A percentile compares a stretch with the other conserved stretches of the same genome.
These are phyloP conservation scores for Torulaspora pretoriensis DNA, from an alignment of 1,139 yeast species.

Conservation along the genomic window DNA sequence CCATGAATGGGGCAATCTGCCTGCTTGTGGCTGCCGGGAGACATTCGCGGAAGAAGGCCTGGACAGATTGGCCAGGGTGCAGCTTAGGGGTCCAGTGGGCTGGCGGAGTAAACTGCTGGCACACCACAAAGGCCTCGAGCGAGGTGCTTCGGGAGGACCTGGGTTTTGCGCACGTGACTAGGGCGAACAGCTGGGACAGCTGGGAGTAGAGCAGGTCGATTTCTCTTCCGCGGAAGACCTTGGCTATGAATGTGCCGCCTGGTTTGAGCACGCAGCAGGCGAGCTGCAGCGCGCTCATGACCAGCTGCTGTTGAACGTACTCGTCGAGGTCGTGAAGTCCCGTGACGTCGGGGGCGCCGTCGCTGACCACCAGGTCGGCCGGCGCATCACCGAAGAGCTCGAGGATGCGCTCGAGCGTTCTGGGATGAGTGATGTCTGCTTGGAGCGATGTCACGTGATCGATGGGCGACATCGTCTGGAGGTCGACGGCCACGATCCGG, in stretches of 20 bases:
- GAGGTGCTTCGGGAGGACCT: conserved; percentile 92
- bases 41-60: conserved; percentile 72
- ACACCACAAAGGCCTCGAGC: conserved; percentile 87
- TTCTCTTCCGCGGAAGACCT: conserved; percentile 92
- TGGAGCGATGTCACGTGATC: conserved; percentile 83
- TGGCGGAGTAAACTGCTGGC: conserved; percentile 80
- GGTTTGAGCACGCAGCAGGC: conserved; percentile 83
- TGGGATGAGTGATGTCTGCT: conserved; percentile 96
- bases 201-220: conserved; percentile 89
- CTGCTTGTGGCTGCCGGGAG: conserved; percentile 62
- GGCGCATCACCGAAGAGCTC: conserved; percentile 83
- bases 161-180: conserved; percentile 92
- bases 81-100: conserved; percentile 72
- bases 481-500: conserved; percentile 81
- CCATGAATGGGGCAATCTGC: conserved; percentile 77
- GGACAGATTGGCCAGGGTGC: conserved; percentile 60
- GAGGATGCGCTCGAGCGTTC: conserved; percentile 68
- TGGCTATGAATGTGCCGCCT: conserved; percentile 93
- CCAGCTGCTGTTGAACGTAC: conserved; percentile 90
- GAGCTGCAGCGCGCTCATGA: conserved; percentile 82
- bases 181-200: conserved; percentile 74
- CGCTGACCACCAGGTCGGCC: conserved; percentile 94
- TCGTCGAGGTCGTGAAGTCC: conserved; percentile 96
- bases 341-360: conserved; percentile 98
- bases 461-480: conserved; percentile 96